Evolutionary conservation across 106 monocot species (phyloP), one percentile per base, ranked within the genome.

Genomic region (Cymbidium sinense): DNA sequence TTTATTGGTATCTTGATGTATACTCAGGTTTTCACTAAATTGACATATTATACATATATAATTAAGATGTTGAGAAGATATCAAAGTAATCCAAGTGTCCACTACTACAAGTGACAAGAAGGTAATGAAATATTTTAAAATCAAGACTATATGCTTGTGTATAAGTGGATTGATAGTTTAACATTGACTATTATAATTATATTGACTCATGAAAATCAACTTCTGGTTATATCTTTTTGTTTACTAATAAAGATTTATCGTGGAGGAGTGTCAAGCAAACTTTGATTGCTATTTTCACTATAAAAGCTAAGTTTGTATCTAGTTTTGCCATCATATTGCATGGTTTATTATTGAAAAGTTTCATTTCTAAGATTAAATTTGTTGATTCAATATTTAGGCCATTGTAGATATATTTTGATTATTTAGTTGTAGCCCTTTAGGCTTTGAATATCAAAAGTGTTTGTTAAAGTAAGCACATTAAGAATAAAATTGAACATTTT

Each of bases 131-230:
- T 64, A 77, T 27, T 64, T 77, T 55, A 37, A 78, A 78, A 70
- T 36, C 15, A 70, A 18, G 67, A 78, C 43, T 78, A 69, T 17
- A 72, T 34, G 79, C 71, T 79, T 54, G 72, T 23, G 12, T 72
- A 79, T 43, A 79, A n/a, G 36, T 5, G 28, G 21, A 17, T 18
- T 47, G 15, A 51, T 13, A 7, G 51, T 18, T 51, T 79, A 20
- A 71, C 43, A 4, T 52, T 65, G 8, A 41, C n/a, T 79, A 72
- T 72, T 51, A 4, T 70, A 34, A 51, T 0, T 79, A 51, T 47
- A 5, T 52, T 50, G 71, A 79, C 25, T 50, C 29, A 1, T 12
- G 25, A n/a, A 74, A 74, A 55, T 55, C 54, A 55, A 55, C 19
- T 9, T 43, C 13, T 47, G 47, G 1, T 13, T 47, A 15, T 13